phyloP scores from a whole-genome alignment of 73 alveolate genomes.

The Effrenium voratum region DNA sequence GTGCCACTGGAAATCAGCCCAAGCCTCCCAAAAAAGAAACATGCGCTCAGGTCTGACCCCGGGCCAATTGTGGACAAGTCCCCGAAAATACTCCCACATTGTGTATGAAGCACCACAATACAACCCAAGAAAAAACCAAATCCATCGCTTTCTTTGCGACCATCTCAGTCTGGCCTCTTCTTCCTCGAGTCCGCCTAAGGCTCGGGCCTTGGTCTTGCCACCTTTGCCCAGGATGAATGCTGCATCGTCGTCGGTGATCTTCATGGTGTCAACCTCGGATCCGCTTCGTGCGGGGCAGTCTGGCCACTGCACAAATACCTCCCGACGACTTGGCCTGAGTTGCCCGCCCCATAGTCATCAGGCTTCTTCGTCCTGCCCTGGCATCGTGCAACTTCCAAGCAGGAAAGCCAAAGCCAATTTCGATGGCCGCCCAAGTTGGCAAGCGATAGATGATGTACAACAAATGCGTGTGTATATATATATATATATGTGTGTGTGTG shows the following conservation, averaged over 20 bases:
- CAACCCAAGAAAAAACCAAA: neutral
- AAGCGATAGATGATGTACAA: neutral
- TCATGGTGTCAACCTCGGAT: constrained; percentile 48
- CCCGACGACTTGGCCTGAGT: neutral
- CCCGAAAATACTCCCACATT: neutral
- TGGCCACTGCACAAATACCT: neutral
- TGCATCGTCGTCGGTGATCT: constrained; percentile 91
- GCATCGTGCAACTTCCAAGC: neutral
- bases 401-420: neutral
- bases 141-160: neutral
- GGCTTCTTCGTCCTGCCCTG: constrained; percentile 70
- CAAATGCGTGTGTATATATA: too few species aligned
- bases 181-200: neutral
- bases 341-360: constrained; percentile 78
- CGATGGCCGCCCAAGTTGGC: too few species aligned
- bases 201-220: constrained; percentile 63
- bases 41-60: neutral
- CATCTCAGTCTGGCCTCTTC: neutral
- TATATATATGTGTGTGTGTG: neutral
- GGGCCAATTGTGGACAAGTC: neutral
- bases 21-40: neutral
- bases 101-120: neutral
- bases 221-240: constrained; percentile 94
- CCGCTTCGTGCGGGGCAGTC: too few species aligned
- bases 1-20: neutral